Conservation (phyloP, 148 eudicot genomes). For the Diospyros kaki region DNA sequence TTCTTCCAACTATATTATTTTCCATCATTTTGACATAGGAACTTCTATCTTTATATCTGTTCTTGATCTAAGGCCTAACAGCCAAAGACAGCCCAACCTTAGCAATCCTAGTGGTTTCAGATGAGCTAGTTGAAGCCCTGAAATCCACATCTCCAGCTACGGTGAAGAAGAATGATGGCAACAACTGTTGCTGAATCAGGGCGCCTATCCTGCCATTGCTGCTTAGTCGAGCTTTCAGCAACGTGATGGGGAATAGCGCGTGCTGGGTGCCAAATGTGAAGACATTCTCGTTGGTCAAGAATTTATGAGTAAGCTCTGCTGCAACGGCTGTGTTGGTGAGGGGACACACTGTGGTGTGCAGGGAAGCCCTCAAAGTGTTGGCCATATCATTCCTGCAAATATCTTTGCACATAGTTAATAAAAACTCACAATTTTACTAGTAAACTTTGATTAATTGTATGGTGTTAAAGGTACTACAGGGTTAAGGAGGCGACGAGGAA, state of each 20-base stretch:
- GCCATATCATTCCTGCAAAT: slow-evolving; percentile 17
- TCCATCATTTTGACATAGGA: background rate
- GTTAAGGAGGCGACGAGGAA: slow-evolving; percentile 19
- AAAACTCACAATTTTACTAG: background rate
- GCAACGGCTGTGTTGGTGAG: slow-evolving; percentile 16
- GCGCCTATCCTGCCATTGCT: slow-evolving; percentile 4
- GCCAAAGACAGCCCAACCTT: slow-evolving; percentile 17
- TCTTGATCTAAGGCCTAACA: slow-evolving; percentile 1
- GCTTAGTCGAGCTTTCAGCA: slow-evolving; percentile 16
- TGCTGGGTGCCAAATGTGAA: slow-evolving; percentile 15
- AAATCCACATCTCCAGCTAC: slow-evolving; percentile 11
- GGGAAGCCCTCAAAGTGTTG: slow-evolving; percentile 7
- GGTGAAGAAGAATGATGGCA: slow-evolving; percentile 3
- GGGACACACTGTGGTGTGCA: slow-evolving; percentile 4
- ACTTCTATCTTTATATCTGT: background rate
- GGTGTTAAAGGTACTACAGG: slow-evolving; percentile 3
- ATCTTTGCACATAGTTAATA: background rate
- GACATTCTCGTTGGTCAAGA: slow-evolving; percentile 9
- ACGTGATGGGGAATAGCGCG: slow-evolving; percentile 1
- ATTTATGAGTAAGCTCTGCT: slow-evolving; percentile 16
- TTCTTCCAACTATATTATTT: background rate
- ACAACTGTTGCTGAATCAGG: slow-evolving; percentile 12
- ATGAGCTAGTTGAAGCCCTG: too few species aligned
- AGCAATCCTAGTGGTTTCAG: background rate
- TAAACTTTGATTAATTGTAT: background rate